A percentile compares a stretch with the other conserved stretches of the same genome.
These are phyloP conservation scores for Orbilia quercus DNA, from an alignment of 2,329 filamentous ascomycete genomes.

Conservation along the genomic window DNA sequence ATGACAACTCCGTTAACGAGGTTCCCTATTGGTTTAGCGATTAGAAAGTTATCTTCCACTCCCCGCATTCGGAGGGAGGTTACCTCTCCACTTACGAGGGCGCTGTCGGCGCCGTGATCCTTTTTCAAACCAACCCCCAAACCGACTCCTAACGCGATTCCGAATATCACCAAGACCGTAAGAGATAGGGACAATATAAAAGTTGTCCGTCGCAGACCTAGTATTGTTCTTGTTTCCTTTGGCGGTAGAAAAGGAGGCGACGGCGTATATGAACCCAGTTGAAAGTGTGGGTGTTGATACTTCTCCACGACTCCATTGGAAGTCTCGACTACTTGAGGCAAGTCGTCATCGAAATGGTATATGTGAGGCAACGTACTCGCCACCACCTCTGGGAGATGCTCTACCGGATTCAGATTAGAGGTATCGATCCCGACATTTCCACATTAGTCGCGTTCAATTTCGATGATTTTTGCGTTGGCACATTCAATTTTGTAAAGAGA, in stretches of 20 bases:
- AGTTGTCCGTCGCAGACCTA: conserved; percentile 27
- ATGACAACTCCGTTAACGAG: too few species aligned
- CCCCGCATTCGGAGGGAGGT: too few species aligned
- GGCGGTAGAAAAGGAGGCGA: conserved; percentile 35
- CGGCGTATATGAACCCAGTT: conserved; percentile 14
- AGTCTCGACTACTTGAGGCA: conserved; percentile 23
- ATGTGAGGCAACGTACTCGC: conserved; percentile 30
- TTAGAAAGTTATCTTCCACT: too few species aligned
- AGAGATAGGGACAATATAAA: conserved; percentile 36
- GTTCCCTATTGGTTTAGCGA: too few species aligned
- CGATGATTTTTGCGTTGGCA: too few species aligned
- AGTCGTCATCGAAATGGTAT: conserved; percentile 18
- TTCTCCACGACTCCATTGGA: conserved; percentile 1
- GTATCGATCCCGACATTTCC: too few species aligned
- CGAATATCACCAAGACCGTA: conserved; percentile 31
- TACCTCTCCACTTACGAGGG: conserved; percentile 8
- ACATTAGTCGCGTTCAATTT: too few species aligned
- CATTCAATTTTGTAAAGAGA: too few species aligned
- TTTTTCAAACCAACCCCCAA: conserved; percentile 33
- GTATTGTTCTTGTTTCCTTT: conserved; percentile 18
- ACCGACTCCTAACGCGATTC: conserved; percentile 37
- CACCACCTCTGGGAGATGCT: conserved; percentile 29
- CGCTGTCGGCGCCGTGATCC: not conserved
- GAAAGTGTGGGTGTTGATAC: conserved; percentile 34
- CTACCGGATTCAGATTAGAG: conserved; percentile 4